Evolutionary conservation across 2,329 filamentous ascomycete species (phyloP), one percentile per base, ranked within the genome.

Genomic region (Phoma sp.): DNA sequence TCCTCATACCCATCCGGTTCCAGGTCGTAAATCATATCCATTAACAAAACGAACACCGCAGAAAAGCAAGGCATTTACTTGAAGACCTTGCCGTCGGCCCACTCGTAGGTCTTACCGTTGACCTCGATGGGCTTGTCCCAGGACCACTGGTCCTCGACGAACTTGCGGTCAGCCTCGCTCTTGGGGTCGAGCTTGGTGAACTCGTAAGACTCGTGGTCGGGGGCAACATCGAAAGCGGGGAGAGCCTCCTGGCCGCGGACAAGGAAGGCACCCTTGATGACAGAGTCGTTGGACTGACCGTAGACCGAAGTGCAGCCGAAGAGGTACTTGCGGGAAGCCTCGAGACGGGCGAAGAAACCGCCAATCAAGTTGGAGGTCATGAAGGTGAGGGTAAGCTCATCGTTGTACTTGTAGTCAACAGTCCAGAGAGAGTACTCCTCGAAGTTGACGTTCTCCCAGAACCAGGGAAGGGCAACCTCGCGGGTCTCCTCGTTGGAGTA

Each of bases 311-410:
- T 86, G 72, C 84, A 87, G 70, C 95, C 95, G 81, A 99, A 98
- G 76, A 99, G 80, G 86, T 91, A 96, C 89, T 99, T 99, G 84
- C 95, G 93, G 75, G 91, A 96, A 63, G 77, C 95, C 86, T 99
- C 95, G 58, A 99, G 91, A 84, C 95, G 95, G 78, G 87, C 86
- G 83, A 97, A 96, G 87, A 99, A 96, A 78, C 95, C 95, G 80
- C 85, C 93, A 77, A 99, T 93, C 79, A 98, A 83, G 87, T 99
- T 99, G 85, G 89, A 91, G 69, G 91, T 93, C 95, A 99, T 99
- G 90, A 99, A 99, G 74, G 89, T 90, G 79, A 95, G 83, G 75
- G 91, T 97, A 67, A 99, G 86, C 87, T 99, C 95, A 59, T 96
- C 88, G 80, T 97, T 96, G 86, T 99, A 99, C 88, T 96, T 97